Evolutionary conservation across 2,329 filamentous ascomycete genomes (phyloP), one percentile per base, ranked within the genome.

Genomic region (Nigrospora sphaerica): DNA sequence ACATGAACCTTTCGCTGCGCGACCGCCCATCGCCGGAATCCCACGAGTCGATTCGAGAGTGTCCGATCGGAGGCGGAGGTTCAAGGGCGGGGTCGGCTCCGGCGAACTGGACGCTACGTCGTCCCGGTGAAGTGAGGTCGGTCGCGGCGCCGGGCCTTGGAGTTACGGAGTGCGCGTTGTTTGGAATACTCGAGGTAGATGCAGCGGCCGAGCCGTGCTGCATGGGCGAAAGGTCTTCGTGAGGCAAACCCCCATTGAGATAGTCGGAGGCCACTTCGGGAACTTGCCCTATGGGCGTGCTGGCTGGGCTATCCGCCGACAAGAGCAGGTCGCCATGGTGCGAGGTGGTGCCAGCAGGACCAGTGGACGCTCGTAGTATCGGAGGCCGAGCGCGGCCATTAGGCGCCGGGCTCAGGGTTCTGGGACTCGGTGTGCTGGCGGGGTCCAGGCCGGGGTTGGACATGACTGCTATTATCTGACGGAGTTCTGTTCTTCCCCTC

Each of bases 101-200:
- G 3, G 78, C 80, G 60, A 95, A 93, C 55, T 93, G 88, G 4
- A 95, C 87, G 60, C 85, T 92, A 46, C 79, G 77, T 43, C 81
- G 72, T 17, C 73, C 72, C 13, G 72, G 71, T 6, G 69, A 66
- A 33, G 52, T 45, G n/a, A 57, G 52, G 37, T 63, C 61, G 9
- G 58, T 51, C 11, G 48, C 46, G 37, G 49, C 17, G 33, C 52
- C 48, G 34, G 42, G 47, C 16, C 48, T 35, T 49, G 59, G 53
- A 38, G 56, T 47, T 28, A 53, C 44, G 32, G 43, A 42, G 34
- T 16, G 33, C 32, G 17, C 19, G 37, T 41, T 39, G 43, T 33
- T 45, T 19, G 28, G 42, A 12, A 16, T 46, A 39, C 32, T 47
- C 47, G 37, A 46, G 50, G 54, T 40, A 55, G 52, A 52, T 31